Base-by-base conservation (phyloP, 305 asterid species). In the Vinca major region DNA sequence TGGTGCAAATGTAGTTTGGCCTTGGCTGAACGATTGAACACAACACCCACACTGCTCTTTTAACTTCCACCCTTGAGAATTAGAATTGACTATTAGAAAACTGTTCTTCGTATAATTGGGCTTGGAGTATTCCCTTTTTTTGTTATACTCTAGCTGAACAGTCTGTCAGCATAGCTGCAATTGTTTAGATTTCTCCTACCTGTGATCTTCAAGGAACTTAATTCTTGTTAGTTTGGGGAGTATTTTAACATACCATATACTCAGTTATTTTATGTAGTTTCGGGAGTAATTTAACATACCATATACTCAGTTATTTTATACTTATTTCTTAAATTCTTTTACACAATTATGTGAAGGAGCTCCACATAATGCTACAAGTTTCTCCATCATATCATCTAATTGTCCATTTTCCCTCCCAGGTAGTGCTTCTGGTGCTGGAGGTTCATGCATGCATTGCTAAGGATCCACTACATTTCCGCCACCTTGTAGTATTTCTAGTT, bases 391-490 rank as follows among this genome's bases (percentile, higher is more conserved):
- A 5, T 61, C 56, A 20, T 48, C 26, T 52, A 9, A 57, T 36
- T 48, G 20, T 47, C 43, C 69, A 50, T 52, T 9, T 43, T 19
- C 51, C 58, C 63, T 57, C 71, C 20, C 82, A 95, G 99, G 99
- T 95, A 41, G 99, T 92, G 73, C 97, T 95, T 74, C 77, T 92
- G 87, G 98, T 85, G 73, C 97, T 95, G 76, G 95, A 95, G 80
- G 97, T 95, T 79, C 99, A 95, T 74, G 99, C 99, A 33, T 83
- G 96, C 84, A 92, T 95, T 64, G 99, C 99, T 67, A 77, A 84
- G 83, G 99, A 95, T 60, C 95, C 81, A 66, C 78, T 75, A 66
- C 94, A 95, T 82, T 95, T 95, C 68, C 85, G 80, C 73, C 91
- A 92, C 79, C 93, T 95, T 70, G 80, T 87, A 69, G 85, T 86